Evolutionary conservation across 2,329 filamentous ascomycete genomes (phyloP).

Genomic region (Plectosphaerella cucumerina): DNA sequence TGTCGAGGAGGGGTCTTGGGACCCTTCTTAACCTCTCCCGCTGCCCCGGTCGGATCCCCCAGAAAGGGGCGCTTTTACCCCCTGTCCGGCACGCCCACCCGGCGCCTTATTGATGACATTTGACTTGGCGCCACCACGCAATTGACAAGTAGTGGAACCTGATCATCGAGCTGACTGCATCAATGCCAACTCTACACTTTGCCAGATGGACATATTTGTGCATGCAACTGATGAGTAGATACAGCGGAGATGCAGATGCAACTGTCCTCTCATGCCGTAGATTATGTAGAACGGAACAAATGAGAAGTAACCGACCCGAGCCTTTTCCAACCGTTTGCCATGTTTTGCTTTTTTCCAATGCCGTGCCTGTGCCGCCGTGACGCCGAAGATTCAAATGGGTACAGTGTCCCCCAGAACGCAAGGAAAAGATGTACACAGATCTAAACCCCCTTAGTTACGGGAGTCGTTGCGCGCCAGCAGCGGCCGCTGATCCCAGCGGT

Average conservation of each 20-base stretch:
- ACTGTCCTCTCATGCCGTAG: not conserved
- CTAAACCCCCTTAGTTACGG: not conserved
- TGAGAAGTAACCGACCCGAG: not conserved
- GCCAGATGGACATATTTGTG: not conserved
- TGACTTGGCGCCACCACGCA: too few relatives aligned
- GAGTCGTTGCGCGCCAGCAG: conserved; percentile 16
- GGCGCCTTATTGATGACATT: too few relatives aligned
- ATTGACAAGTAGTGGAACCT: too few relatives aligned
- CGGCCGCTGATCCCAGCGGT: conserved; percentile 31
- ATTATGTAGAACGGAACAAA: too few relatives aligned
- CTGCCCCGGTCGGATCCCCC: too few relatives aligned
- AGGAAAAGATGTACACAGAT: not conserved
- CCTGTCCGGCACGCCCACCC: too few relatives aligned
- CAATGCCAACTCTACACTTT: too few relatives aligned
- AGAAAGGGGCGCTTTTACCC: too few relatives aligned
- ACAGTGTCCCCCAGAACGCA: not conserved
- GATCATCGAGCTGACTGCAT: too few relatives aligned
- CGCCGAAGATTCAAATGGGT: not conserved
- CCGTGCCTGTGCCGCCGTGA: not conserved
- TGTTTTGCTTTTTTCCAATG: not conserved
- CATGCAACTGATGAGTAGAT: not conserved
- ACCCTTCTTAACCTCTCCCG: too few relatives aligned
- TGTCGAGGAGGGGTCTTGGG: too few relatives aligned
- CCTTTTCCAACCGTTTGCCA: not conserved
- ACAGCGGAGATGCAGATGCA: not conserved